These are phyloP conservation scores for Umbelopsis vinacea DNA, from an alignment of 192 early-diverging fungal genomes.

Conservation along the genomic window DNA sequence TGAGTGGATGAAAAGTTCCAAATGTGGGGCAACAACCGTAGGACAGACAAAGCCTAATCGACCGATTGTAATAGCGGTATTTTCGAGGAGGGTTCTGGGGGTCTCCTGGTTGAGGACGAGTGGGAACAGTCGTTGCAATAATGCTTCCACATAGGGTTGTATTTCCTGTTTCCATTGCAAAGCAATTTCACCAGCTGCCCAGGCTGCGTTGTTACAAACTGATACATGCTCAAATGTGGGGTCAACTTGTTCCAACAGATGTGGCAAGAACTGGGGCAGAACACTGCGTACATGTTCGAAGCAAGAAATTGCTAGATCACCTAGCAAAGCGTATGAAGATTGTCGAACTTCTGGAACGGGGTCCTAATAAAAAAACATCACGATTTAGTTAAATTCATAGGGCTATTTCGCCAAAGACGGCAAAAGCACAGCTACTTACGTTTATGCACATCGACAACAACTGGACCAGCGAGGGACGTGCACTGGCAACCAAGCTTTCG, in stretches of 20 bases:
- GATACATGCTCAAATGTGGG: constrained; percentile 76
- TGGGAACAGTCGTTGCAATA: constrained; percentile 86
- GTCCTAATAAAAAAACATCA: constrained; percentile 48
- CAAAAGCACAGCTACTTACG: constrained; percentile 44
- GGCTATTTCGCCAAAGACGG: not conserved
- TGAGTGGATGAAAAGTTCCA: constrained; percentile 79
- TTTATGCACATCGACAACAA: constrained; percentile 84
- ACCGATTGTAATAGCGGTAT: constrained; percentile 97
- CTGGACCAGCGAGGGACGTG: constrained; percentile 73
- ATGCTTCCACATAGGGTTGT: constrained; percentile 74
- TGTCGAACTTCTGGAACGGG: constrained; percentile 81
- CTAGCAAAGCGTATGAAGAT: constrained; percentile 94
- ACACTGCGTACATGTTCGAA: constrained; percentile 85
- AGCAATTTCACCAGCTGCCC: constrained; percentile 97
- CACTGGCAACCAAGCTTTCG: constrained; percentile 75
- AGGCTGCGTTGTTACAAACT: constrained; percentile 98
- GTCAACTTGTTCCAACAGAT: constrained; percentile 75
- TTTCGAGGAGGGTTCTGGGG: constrained; percentile 86
- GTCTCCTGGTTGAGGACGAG: constrained; percentile 72
- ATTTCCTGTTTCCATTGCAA: constrained; percentile 76
- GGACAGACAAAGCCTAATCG: constrained; percentile 91
- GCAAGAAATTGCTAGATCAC: constrained; percentile 93
- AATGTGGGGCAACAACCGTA: constrained; percentile 79
- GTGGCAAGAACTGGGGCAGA: constrained; percentile 79
- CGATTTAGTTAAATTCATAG: not conserved